These are phyloP conservation scores for Miamiensis avidus DNA, from an alignment of 169 alveolate genomes.

Conservation along the genomic window DNA sequence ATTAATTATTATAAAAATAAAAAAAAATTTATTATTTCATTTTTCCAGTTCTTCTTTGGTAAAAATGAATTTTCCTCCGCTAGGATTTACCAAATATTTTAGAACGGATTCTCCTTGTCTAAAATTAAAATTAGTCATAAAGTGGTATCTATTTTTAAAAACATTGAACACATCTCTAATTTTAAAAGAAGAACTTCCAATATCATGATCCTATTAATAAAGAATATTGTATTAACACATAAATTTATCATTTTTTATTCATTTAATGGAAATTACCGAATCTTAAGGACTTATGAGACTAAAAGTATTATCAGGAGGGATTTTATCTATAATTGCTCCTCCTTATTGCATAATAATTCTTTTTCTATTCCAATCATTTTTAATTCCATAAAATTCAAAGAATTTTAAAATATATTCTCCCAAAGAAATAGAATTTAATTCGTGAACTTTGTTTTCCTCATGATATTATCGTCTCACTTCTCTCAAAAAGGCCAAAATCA, in stretches of 20 bases:
- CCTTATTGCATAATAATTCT: slow-evolving; percentile 40
- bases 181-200: slow-evolving; percentile 37
- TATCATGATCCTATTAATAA: slow-evolving; percentile 11
- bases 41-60: not conserved
- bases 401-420: slow-evolving; percentile 44
- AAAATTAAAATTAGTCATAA: slow-evolving; percentile 38
- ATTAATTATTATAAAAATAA: too few species aligned
- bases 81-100: slow-evolving; percentile 38
- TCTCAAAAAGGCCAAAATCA: slow-evolving; percentile 45
- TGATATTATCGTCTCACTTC: slow-evolving; percentile 30
- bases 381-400: slow-evolving; percentile 32
- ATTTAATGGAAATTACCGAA: not conserved
- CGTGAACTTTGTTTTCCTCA: slow-evolving; percentile 11
- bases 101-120: slow-evolving; percentile 25
- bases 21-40: too few species aligned
- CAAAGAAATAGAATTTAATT: slow-evolving; percentile 29
- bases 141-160: slow-evolving; percentile 35
- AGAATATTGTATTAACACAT: too few species aligned
- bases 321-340: slow-evolving; percentile 30
- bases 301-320: slow-evolving; percentile 27
- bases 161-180: slow-evolving; percentile 33
- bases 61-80: slow-evolving; percentile 20
- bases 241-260: too few species aligned
- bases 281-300: slow-evolving; percentile 37
- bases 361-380: slow-evolving; percentile 27